Base-by-base conservation (phyloP, 2,329 filamentous ascomycete genomes). In the Epichloe elymi region DNA sequence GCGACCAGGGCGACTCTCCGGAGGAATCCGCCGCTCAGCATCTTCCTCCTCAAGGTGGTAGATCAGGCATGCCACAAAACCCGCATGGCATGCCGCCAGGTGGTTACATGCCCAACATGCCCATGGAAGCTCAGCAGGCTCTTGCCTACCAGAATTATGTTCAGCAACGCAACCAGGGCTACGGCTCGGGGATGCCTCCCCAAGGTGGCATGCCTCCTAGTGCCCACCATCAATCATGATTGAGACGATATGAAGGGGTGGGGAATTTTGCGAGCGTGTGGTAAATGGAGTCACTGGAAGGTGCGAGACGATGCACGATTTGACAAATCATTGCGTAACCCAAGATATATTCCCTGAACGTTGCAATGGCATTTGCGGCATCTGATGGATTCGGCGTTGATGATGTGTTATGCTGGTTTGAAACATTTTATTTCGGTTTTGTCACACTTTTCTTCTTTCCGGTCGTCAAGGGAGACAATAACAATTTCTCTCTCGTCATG, bases 91-190 rank as follows among this genome's bases (percentile, higher is more conserved):
- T 86, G 79, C 79, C 80, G 79, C 79, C 80, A 41, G 74, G 74
- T 53, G 73, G 70, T 69, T 86, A 77, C 68, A 79, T 73, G 75
- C 71, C 76, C 41, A 73, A 75, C 56, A 82, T 88, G 62, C 77
- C 82, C 40, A 79, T 80, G 65, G 87, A 86, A 61, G 81, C 85
- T 59, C 83, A 88, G 63, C 83, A 89, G 67, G 86, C 88, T 55
- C 75, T 88, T 62, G 84, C 85, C 36, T 95, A 95, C 66, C 85
- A 88, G 65, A 86, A 82, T 67, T 93, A 93, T 64, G 82, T 94
- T 61, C 83, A 86, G 64, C 82, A 85, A 67, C 83, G 82, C 68
- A 68, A 63, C 56, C 79, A 79, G 63, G 77, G 78, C 57, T 82
- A 80, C 62, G 85, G 84, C 62, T 90, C 89, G 61, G 82, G 80